Conservation (phyloP, 164 flowering plant genomes). For the Stephania cephalantha region DNA sequence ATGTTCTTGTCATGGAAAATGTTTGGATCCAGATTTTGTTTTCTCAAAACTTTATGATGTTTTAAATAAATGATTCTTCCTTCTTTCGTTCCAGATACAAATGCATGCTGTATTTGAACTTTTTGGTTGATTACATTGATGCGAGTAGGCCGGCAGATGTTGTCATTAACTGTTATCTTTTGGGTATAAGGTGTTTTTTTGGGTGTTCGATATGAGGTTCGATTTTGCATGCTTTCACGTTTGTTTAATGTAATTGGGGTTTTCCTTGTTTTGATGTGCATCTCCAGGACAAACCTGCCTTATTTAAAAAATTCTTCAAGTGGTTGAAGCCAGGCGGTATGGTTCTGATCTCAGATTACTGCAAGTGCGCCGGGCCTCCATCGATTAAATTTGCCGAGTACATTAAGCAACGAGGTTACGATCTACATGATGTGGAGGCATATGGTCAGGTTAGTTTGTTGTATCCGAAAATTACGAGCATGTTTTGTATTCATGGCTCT, state of each 20-base stretch:
- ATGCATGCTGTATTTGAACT: background rate
- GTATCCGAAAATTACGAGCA: background rate
- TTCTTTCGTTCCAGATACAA: no score
- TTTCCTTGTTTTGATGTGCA: background rate
- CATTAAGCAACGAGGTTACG: slow-evolving; percentile 91
- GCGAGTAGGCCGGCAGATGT: background rate
- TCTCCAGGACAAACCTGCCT: slow-evolving; percentile 85
- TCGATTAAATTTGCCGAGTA: slow-evolving; percentile 66
- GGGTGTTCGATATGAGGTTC: background rate
- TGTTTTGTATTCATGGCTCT: background rate
- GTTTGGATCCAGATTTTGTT: background rate
- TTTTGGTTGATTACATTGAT: background rate
- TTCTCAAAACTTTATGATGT: no score
- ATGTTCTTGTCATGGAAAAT: background rate
- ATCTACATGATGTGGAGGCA: slow-evolving; percentile 77
- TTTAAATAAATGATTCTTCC: no score
- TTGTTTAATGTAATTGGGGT: background rate
- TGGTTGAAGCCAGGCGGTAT: slow-evolving; percentile 98
- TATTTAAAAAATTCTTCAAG: slow-evolving; percentile 75
- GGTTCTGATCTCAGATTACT: slow-evolving; percentile 92
- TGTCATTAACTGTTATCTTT: background rate
- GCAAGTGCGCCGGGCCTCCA: slow-evolving; percentile 63
- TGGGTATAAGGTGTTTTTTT: no score
- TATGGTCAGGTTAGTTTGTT: slow-evolving; percentile 77
- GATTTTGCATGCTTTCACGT: background rate